phyloP scores from a whole-genome alignment of 169 alveolate genomes.

The Amoebophrya sp. region DNA sequence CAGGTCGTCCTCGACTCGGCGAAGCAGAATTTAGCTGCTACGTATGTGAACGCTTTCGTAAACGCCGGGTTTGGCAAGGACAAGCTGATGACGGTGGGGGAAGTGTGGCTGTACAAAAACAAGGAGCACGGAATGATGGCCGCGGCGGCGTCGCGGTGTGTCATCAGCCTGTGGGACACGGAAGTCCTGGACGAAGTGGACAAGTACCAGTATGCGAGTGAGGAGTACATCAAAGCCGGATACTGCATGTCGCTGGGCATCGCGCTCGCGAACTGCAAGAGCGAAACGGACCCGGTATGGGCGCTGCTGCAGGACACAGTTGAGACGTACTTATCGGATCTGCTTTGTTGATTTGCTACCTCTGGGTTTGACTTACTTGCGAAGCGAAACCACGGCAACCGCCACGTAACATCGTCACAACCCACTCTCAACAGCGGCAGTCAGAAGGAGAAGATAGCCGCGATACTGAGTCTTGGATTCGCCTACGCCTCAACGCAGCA shows the following conservation, averaged over 20 bases:
- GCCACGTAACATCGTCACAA: no score
- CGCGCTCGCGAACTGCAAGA: background rate
- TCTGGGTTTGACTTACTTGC: no score
- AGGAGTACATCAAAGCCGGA: conserved; percentile 86
- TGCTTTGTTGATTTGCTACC: no score
- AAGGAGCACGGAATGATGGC: conserved; percentile 86
- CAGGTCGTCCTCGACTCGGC: conserved; percentile 49
- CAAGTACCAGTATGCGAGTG: conserved; percentile 79
- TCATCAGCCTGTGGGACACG: conserved; percentile 88
- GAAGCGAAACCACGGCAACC: no score
- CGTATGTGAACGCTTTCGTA: conserved; percentile 91
- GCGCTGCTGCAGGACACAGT: background rate
- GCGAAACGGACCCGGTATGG: background rate
- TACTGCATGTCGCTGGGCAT: background rate
- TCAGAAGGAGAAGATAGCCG: background rate
- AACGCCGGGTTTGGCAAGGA: conserved; percentile 93
- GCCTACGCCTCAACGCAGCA: conserved; percentile 93
- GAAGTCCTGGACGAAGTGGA: conserved; percentile 82
- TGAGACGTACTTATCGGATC: background rate
- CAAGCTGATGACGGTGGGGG: conserved; percentile 59
- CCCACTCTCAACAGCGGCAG: background rate
- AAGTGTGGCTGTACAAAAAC: conserved; percentile 86
- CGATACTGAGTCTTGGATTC: conserved; percentile 65
- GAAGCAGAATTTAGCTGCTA: conserved; percentile 82
- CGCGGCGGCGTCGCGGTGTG: conserved; percentile 81